Evolutionary conservation across 768 basidiomycete species (phyloP).

Genomic region (Austroboletus festivus): DNA sequence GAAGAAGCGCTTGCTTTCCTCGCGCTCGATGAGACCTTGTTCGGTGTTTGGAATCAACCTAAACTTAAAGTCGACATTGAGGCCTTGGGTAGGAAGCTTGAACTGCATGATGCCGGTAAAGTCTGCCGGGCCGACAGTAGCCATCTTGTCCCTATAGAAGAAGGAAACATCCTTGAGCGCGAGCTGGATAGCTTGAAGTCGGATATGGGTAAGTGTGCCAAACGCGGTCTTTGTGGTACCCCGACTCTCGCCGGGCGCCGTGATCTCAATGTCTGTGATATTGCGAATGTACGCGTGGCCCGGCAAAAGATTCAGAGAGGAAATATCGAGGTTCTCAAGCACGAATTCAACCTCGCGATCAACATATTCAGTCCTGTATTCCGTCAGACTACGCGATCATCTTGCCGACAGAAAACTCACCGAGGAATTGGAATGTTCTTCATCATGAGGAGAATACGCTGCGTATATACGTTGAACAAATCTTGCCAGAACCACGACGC

Average conservation of each 20-base stretch:
- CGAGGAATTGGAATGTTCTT: constrained; percentile 69
- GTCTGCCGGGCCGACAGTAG: constrained; percentile 50
- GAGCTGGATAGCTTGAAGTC: constrained; percentile 63
- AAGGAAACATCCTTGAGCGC: constrained; percentile 65
- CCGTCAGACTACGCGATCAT: not conserved
- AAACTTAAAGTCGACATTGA: constrained; percentile 67
- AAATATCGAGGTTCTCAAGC: constrained; percentile 70
- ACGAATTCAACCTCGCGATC: constrained; percentile 69
- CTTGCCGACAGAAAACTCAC: constrained; percentile 30
- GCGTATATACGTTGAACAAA: constrained; percentile 75
- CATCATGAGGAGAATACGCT: constrained; percentile 49
- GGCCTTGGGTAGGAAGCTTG: constrained; percentile 59
- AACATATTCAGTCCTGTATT: constrained; percentile 62
- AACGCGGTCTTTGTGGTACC: constrained; percentile 44
- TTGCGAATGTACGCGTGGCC: constrained; percentile 72
- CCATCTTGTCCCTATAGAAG: constrained; percentile 64
- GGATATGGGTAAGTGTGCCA: constrained; percentile 64
- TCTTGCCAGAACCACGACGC: constrained; percentile 81
- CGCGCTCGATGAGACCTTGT: constrained; percentile 43
- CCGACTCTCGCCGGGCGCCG: constrained; percentile 34
- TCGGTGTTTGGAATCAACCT: constrained; percentile 55
- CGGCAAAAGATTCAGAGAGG: constrained; percentile 62
- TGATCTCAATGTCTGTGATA: constrained; percentile 61
- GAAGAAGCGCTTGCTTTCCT: constrained; percentile 47
- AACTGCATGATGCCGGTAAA: constrained; percentile 63